Conservation (phyloP, 805 yeast species). For the Peterozyma xylosa region DNA sequence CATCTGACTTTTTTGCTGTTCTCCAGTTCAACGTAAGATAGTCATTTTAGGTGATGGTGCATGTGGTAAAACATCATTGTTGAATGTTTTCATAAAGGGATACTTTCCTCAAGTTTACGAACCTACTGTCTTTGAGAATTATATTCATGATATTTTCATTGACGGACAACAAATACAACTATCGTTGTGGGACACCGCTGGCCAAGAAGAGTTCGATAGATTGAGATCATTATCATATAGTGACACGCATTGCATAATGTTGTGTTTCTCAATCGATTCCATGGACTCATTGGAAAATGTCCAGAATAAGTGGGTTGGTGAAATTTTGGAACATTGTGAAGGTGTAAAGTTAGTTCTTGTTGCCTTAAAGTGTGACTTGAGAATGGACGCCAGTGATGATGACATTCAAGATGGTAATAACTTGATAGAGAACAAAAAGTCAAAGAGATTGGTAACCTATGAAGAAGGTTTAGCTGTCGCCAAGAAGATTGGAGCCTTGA, state of each 20-base stretch:
- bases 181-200: constrained; percentile 98
- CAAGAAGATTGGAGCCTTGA: constrained; percentile 84
- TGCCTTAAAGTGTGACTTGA: constrained; percentile 89
- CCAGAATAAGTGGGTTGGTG: constrained; percentile 94
- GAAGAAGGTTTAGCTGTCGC: constrained; percentile 95
- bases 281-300: constrained; percentile 93
- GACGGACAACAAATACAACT: constrained; percentile 90
- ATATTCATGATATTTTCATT: constrained; percentile 93
- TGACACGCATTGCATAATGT: constrained; percentile 95
- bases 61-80: constrained; percentile 90
- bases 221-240: constrained; percentile 86
- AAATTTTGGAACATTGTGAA: constrained; percentile 93
- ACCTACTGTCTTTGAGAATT: constrained; percentile 95
- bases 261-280: constrained; percentile 92
- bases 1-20: constrained; percentile 5
- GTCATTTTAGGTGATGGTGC: constrained; percentile 97
- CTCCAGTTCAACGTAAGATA: constrained; percentile 73
- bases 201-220: constrained; percentile 96
- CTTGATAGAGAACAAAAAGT: constrained; percentile 23
- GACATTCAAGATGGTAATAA: constrained; percentile 19
- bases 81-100: constrained; percentile 81
- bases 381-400: constrained; percentile 48
- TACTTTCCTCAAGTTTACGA: constrained; percentile 92
- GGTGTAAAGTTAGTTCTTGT: constrained; percentile 92
- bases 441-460: constrained; percentile 61